Percentiles rank a stretch among this genome's conserved stretches.
Conservation (phyloP, 352 stramenopile genomes). For the Phytophthora cajani region DNA sequence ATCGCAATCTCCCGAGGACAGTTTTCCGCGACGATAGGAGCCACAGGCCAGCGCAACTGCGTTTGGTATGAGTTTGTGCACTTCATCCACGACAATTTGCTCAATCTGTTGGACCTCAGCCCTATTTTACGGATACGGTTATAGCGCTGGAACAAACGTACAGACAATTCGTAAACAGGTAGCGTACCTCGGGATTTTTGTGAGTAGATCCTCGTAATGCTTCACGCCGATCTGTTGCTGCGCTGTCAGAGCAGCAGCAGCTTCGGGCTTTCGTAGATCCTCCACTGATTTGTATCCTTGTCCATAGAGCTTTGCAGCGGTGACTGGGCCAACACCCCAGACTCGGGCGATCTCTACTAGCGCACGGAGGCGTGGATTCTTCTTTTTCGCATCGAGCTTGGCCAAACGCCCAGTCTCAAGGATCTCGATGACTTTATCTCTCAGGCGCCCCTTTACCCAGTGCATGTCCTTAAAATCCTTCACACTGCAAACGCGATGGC, state of each 20-base stretch:
- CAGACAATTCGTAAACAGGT: neutral
- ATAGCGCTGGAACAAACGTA: neutral
- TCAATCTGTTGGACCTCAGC: slow-evolving; percentile 80
- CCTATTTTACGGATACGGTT: slow-evolving; percentile 27
- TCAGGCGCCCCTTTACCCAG: slow-evolving; percentile 75
- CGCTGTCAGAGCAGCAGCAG: slow-evolving; percentile 47
- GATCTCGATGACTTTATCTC: slow-evolving; percentile 78
- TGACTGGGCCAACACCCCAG: slow-evolving; percentile 82
- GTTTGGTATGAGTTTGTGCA: slow-evolving; percentile 69
- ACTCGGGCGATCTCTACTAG: slow-evolving; percentile 75
- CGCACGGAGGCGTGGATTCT: slow-evolving; percentile 57
- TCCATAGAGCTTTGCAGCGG: slow-evolving; percentile 80
- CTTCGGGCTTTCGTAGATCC: slow-evolving; percentile 50
- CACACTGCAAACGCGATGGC: slow-evolving; percentile 60
- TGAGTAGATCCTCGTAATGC: slow-evolving; percentile 82
- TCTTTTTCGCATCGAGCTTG: slow-evolving; percentile 86
- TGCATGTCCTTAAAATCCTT: slow-evolving; percentile 67
- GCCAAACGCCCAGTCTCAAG: slow-evolving; percentile 75
- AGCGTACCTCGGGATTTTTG: slow-evolving; percentile 66
- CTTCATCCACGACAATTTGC: slow-evolving; percentile 71
- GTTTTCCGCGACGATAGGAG: slow-evolving; percentile 81
- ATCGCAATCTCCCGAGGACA: slow-evolving; percentile 77
- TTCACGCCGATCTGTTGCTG: slow-evolving; percentile 86
- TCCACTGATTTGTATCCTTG: slow-evolving; percentile 72
- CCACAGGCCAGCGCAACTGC: slow-evolving; percentile 73